phyloP scores from a whole-genome alignment of 495 filamentous ascomycete genomes.

The Gamarada debralockiae region DNA sequence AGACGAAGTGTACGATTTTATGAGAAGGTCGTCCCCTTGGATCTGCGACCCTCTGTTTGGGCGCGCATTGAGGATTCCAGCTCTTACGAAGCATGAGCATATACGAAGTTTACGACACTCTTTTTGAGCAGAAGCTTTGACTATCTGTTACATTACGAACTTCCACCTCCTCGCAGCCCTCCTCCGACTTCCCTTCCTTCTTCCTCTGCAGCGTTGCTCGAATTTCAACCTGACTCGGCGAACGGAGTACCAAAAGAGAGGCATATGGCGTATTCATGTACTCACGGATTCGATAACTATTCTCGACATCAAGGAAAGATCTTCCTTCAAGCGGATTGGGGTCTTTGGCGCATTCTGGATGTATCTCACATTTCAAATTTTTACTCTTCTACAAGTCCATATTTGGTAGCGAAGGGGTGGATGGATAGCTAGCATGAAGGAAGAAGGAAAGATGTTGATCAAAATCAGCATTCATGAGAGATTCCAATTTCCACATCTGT shows the following conservation, averaged over 20 bases:
- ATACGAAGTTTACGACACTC: constrained; percentile 10
- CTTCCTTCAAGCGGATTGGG: constrained; percentile 3
- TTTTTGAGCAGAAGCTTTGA: constrained; percentile 5
- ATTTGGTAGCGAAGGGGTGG: constrained; percentile 8
- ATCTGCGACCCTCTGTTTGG: background rate
- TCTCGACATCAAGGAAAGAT: constrained; percentile 4
- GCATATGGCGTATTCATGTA: constrained; percentile 25
- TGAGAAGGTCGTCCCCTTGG: constrained; percentile 14
- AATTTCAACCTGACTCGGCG: constrained; percentile 21
- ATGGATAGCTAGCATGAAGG: background rate
- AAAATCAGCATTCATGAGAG: too few relatives aligned
- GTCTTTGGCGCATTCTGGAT: constrained; percentile 14
- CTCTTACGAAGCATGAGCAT: constrained; percentile 2
- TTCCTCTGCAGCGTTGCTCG: constrained; percentile 21
- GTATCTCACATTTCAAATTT: constrained; percentile 11
- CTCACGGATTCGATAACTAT: background rate
- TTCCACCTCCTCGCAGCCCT: background rate
- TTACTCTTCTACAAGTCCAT: constrained; percentile 12
- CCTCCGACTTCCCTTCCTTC: constrained; percentile 5
- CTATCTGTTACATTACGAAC: background rate
- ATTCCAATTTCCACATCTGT: too few relatives aligned
- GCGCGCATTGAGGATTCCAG: background rate
- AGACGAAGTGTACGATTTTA: constrained; percentile 31
- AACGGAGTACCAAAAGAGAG: constrained; percentile 30
- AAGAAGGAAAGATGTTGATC: background rate